Evolutionary conservation across 2,329 filamentous ascomycete genomes (phyloP).

Genomic region (Xylariaceae sp.): DNA sequence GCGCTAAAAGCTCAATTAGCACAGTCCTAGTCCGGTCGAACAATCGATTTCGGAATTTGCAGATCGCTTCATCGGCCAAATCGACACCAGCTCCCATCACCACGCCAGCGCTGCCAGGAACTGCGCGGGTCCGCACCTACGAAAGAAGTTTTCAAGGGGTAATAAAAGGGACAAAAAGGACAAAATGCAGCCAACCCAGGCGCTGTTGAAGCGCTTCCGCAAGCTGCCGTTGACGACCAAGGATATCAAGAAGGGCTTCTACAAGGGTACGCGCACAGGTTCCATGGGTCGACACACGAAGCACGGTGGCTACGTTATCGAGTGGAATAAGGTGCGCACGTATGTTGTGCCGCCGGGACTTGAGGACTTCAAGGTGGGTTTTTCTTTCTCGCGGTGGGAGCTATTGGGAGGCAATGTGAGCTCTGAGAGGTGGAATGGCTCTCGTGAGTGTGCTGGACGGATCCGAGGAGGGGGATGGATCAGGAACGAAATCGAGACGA

Average conservation of each 20-base stretch:
- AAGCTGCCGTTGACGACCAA: constrained; percentile 86
- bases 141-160: background rate
- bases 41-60: constrained; percentile 11
- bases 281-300: constrained; percentile 81
- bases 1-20: background rate
- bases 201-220: constrained; percentile 62
- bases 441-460: no score
- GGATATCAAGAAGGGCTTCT: constrained; percentile 87
- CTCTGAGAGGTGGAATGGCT: background rate
- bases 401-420: background rate
- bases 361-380: constrained; percentile 63
- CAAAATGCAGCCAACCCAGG: constrained; percentile 62
- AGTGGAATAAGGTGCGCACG: constrained; percentile 84
- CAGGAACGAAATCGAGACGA: no score
- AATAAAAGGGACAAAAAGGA: constrained; percentile 3
- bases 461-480: no score
- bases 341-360: constrained; percentile 73
- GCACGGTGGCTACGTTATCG: constrained; percentile 76
- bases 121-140: background rate
- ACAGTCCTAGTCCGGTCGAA: background rate
- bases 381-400: background rate
- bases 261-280: constrained; percentile 91
- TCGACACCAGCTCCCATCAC: background rate
- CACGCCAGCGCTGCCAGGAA: background rate
- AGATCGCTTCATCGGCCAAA: constrained; percentile 2